These are phyloP conservation scores for Adenanthera pavonina DNA, from an alignment of 306 rosid species.

Conservation along the genomic window DNA sequence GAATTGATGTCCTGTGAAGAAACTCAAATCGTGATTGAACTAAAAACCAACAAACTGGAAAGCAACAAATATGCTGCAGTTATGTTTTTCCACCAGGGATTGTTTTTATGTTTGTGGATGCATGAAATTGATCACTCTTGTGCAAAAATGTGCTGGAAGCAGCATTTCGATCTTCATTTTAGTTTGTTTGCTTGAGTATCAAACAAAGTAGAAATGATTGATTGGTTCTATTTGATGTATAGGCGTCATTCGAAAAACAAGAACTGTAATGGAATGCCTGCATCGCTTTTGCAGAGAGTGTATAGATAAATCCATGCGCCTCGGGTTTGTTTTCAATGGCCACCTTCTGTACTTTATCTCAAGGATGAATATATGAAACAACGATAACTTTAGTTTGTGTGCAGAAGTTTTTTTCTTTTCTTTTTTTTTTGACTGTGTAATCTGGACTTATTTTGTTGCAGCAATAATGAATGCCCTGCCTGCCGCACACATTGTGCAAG, in stretches of 20 bases:
- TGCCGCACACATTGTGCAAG: slow-evolving; percentile 89
- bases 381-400: slow-evolving; percentile 4
- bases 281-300: slow-evolving; percentile 85
- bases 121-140: not conserved
- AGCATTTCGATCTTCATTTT: not conserved
- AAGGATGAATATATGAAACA: not conserved
- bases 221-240: slow-evolving; percentile 34
- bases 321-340: slow-evolving; percentile 53
- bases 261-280: slow-evolving; percentile 82
- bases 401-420: not conserved
- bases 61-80: not conserved
- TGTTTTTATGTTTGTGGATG: slow-evolving; percentile 9
- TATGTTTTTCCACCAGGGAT: not conserved
- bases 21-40: not conserved
- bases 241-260: slow-evolving; percentile 77
- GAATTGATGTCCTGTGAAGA: not conserved
- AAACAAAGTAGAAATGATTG: not conserved
- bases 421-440: not conserved
- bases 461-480: slow-evolving; percentile 84
- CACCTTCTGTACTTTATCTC: not conserved
- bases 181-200: not conserved
- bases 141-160: not conserved
- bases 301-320: slow-evolving; percentile 78
- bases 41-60: not conserved
- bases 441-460: slow-evolving; percentile 28